Percentiles rank a stretch among this genome's conserved stretches.
phyloP scores from a whole-genome alignment of 805 yeast genomes.

The Candida dendrica region DNA sequence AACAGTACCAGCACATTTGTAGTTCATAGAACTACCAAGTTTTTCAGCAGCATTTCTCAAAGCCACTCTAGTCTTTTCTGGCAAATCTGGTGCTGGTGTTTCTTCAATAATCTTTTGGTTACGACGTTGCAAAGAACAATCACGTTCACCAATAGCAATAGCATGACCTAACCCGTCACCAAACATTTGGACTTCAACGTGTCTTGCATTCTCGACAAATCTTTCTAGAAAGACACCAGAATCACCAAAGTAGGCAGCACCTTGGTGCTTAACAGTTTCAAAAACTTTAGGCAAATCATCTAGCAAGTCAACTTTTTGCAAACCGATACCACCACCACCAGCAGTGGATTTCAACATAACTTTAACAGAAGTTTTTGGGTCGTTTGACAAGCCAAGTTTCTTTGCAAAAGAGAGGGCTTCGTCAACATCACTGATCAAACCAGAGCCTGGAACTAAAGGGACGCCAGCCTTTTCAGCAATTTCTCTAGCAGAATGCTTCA shows the following conservation, averaged over 20 bases:
- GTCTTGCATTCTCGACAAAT: constrained; percentile 91
- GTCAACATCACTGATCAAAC: constrained; percentile 58
- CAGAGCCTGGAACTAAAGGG: constrained; percentile 97
- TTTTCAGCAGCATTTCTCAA: constrained; percentile 84
- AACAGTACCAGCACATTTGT: constrained; percentile 96
- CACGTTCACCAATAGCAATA: constrained; percentile 93
- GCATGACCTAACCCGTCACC: constrained; percentile 95
- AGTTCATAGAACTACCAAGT: constrained; percentile 73
- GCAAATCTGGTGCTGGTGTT: constrained; percentile 94
- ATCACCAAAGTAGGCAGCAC: constrained; percentile 88
- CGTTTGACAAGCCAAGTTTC: constrained; percentile 38
- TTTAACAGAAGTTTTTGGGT: constrained; percentile 52
- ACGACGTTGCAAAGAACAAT: constrained; percentile 94
- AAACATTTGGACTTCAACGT: constrained; percentile 92
- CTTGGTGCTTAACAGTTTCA: constrained; percentile 90
- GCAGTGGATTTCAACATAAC: constrained; percentile 97
- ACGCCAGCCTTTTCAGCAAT: constrained; percentile 89
- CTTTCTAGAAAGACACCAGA: constrained; percentile 93
- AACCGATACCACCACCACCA: constrained; percentile 99
- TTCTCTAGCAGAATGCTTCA: constrained; percentile 94
- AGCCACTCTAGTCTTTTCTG: constrained; percentile 63
- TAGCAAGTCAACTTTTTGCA: constrained; percentile 84
- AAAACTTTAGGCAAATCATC: constrained; percentile 79
- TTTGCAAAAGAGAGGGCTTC: constrained; percentile 77
- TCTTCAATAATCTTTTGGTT: constrained; percentile 95